Evolutionary conservation across 2,329 filamentous ascomycete species (phyloP), one percentile per base, ranked within the genome.

Genomic region (Stemphylium beticola): DNA sequence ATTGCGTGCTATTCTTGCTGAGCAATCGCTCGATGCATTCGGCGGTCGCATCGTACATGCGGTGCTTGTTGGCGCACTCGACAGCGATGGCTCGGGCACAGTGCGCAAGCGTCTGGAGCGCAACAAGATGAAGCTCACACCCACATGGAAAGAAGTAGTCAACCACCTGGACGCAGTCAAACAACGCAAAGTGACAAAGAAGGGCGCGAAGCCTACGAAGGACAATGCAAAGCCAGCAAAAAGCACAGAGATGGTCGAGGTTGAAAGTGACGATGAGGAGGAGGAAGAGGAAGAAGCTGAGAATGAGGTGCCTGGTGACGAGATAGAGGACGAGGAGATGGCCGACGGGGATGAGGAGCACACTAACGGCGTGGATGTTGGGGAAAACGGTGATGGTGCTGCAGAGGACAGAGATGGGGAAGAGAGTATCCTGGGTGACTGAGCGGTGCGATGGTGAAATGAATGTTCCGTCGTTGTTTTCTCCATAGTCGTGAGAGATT

Each of bases 141-240:
- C 85, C 40, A 97, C 95, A 72, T 96, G 91, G 81, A 91, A 89
- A 68, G 92, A 95, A 66, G 86, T 97, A 6, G 79, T 96, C 4
- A 85, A 86, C 8, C 95, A 89, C 73, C 80, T 98, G 4, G 92
- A 96, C 66, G 56, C 57, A 67, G 74, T 84, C 38, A 81, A 81
- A 62, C 79, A 80, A 46, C 60, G 76, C 53, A 74, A 71, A 38
- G 75, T 78, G 32, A 32, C 39, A 3, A 72, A 71, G 55, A 64
- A 65, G 42, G 47, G 51, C 14, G 51, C 41, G n/a, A 64, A 55
- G 46, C 53, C 56, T 4, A 61, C 71, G 43, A 83, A 81, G 33
- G 22, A 42, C 8, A 34, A 29, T 49, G 77, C 72, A 49, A 80
- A 78, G 66, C 68, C 76, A 36, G 78, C 74, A 8, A 79, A 77